Evolutionary conservation across 192 early-diverging fungal species (phyloP).

Genomic region (Phlyctochytrium bullatum): DNA sequence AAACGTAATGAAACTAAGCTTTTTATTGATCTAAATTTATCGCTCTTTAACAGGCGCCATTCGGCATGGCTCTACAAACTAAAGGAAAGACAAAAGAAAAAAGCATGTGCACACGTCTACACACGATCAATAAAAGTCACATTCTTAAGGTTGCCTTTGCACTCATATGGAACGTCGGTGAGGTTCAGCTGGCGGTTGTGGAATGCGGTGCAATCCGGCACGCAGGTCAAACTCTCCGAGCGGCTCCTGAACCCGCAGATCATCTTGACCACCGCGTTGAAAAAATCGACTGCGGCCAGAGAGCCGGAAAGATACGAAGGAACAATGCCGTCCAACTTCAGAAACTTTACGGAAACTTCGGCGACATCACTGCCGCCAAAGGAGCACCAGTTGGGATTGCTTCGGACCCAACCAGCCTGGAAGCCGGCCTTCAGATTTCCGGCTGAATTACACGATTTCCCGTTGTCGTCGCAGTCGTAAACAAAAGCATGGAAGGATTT

Average conservation of each 20-base stretch:
- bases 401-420: neutral
- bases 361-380: neutral
- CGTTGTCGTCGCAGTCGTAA: neutral
- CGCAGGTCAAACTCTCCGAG: neutral
- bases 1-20: no score
- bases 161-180: neutral
- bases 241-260: neutral
- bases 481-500: neutral
- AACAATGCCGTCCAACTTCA: neutral
- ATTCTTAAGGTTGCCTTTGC: neutral
- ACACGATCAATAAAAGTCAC: neutral
- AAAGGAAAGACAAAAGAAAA: no score
- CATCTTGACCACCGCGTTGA: neutral
- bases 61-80: no score
- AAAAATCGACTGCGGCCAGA: neutral
- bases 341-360: neutral
- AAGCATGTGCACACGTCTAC: neutral
- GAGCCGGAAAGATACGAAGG: neutral
- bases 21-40: no score
- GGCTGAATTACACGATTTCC: neutral
- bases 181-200: neutral
- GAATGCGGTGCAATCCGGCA: neutral
- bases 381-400: neutral
- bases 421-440: neutral
- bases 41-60: no score